Conservation (phyloP, 1,139 yeast species). For the Scheffersomyces quercinus region DNA sequence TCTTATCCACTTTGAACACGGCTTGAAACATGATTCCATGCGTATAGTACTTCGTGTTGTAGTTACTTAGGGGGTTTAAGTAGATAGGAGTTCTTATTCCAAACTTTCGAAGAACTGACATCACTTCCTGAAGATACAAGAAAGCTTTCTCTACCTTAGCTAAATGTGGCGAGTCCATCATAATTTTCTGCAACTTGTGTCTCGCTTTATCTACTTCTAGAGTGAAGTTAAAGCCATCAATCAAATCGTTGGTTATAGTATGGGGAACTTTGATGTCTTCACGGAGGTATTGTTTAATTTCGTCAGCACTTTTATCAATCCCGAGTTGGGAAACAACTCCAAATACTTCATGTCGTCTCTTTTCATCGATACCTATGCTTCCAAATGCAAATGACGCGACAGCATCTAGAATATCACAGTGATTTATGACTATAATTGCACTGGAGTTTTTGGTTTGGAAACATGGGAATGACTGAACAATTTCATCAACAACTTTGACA, state of each 20-base stretch:
- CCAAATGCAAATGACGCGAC: constrained; percentile 68
- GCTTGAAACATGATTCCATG: constrained; percentile 90
- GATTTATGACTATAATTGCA: constrained; percentile 66
- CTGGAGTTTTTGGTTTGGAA: constrained; percentile 50
- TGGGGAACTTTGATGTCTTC: constrained; percentile 75
- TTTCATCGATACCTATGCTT: constrained; percentile 62
- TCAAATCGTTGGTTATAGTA: constrained; percentile 72
- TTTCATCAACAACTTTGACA: constrained; percentile 75
- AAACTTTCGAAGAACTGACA: constrained; percentile 53
- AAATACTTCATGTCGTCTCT: constrained; percentile 67
- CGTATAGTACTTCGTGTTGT: constrained; percentile 73
- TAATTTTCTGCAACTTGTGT: constrained; percentile 59
- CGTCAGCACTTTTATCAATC: constrained; percentile 64
- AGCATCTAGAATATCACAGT: constrained; percentile 73
- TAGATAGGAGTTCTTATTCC: constrained; percentile 41
- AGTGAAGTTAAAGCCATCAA: constrained; percentile 77
- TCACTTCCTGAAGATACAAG: constrained; percentile 57
- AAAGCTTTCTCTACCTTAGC: constrained; percentile 63
- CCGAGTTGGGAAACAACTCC: constrained; percentile 76
- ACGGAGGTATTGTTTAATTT: constrained; percentile 63
- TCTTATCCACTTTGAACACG: constrained; percentile 56
- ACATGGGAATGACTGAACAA: constrained; percentile 64
- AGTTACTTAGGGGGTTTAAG: constrained; percentile 76
- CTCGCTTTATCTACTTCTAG: constrained; percentile 66
- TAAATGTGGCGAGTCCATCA: constrained; percentile 74